These are phyloP conservation scores for Podospora comata DNA, from an alignment of 495 filamentous ascomycete genomes.

Conservation along the genomic window DNA sequence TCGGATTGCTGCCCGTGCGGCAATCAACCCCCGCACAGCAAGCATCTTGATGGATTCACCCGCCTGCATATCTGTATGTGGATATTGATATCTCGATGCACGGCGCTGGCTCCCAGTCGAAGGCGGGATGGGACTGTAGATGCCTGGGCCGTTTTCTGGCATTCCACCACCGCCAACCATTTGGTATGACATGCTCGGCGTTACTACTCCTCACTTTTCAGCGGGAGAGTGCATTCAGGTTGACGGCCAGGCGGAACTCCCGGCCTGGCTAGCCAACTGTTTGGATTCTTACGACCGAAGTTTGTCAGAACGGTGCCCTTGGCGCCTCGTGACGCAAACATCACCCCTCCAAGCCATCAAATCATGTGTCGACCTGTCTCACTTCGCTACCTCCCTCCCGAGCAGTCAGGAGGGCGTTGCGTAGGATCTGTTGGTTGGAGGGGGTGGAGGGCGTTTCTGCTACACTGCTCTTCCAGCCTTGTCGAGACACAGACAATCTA, in stretches of 20 bases:
- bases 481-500: not conserved
- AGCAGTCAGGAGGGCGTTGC: slow-evolving; percentile 7
- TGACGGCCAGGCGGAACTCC: not conserved
- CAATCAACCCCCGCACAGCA: not conserved
- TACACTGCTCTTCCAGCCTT: not conserved
- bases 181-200: too few species aligned
- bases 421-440: not conserved
- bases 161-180: not conserved
- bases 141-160: not conserved
- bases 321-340: slow-evolving; percentile 8
- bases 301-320: not conserved
- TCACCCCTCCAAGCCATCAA: slow-evolving; percentile 5
- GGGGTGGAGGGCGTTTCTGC: not conserved
- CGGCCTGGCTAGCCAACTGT: not conserved
- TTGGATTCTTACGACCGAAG: not conserved
- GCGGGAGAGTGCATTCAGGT: not conserved
- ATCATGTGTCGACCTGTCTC: slow-evolving; percentile 15
- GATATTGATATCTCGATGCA: too few species aligned
- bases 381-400: not conserved
- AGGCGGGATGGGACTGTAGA: too few species aligned
- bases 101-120: too few species aligned
- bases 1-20: not conserved
- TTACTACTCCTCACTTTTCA: too few species aligned
- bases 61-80: not conserved
- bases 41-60: not conserved